These are phyloP conservation scores for Pseudomicrostroma phylloplanum DNA, from an alignment of 1,284 basidiomycete species.

Conservation along the genomic window DNA sequence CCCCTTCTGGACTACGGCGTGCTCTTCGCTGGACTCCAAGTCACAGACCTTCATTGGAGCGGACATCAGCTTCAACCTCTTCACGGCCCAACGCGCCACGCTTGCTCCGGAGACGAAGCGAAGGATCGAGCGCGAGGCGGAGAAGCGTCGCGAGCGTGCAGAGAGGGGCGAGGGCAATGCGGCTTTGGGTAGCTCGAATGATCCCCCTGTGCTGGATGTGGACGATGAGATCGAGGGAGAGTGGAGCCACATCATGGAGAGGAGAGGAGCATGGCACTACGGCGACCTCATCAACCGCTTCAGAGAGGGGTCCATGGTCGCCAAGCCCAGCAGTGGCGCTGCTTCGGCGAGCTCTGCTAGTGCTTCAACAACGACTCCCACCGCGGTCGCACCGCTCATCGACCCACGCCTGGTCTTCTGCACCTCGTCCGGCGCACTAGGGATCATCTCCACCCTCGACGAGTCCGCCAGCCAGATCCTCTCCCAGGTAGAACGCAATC, in stretches of 20 bases:
- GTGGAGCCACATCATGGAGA: constrained; percentile 37
- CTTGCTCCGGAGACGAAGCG: constrained; percentile 21
- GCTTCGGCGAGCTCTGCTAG: neutral
- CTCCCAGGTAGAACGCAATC: constrained; percentile 32
- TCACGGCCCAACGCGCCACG: constrained; percentile 31
- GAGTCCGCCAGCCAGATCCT: constrained; percentile 18
- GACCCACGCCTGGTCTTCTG: constrained; percentile 27
- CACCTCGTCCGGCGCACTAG: constrained; percentile 40
- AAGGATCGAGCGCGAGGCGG: constrained; percentile 21
- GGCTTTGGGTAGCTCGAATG: constrained; percentile 12
- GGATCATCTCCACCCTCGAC: constrained; percentile 25
- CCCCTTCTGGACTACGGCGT: constrained; percentile 46
- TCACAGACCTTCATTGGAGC: constrained; percentile 42
- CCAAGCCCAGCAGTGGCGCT: neutral
- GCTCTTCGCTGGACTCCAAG: constrained; percentile 25
- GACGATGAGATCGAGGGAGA: constrained; percentile 7
- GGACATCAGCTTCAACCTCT: constrained; percentile 46
- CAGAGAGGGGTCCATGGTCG: constrained; percentile 13
- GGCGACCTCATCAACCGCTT: constrained; percentile 47
- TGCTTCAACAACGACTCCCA: neutral
- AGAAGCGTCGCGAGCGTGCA: constrained; percentile 18
- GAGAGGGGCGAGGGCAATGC: neutral
- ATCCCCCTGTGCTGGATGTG: constrained; percentile 1
- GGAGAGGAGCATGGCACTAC: constrained; percentile 39
- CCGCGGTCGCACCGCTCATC: neutral